Conservation (phyloP, 2,329 filamentous ascomycete genomes). For the Cercospora zeina region DNA sequence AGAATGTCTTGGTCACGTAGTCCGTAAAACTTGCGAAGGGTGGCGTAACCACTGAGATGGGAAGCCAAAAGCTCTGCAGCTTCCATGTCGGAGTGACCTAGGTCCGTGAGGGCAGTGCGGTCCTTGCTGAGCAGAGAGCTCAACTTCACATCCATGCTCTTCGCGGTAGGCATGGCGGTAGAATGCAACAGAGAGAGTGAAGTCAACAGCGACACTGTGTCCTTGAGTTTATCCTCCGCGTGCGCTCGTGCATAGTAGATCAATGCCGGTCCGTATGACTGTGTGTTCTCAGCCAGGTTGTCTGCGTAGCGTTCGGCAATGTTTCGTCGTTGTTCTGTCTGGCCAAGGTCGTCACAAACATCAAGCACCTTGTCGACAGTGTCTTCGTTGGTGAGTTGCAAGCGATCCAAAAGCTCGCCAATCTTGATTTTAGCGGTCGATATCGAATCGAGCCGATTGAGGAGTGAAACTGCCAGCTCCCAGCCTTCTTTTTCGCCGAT, state of each 20-base stretch:
- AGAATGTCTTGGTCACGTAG: slow-evolving; percentile 69
- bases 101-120: slow-evolving; percentile 67
- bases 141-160: slow-evolving; percentile 72
- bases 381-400: slow-evolving; percentile 68
- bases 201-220: slow-evolving; percentile 82
- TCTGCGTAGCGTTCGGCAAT: slow-evolving; percentile 88
- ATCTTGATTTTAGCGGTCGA: slow-evolving; percentile 72
- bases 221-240: slow-evolving; percentile 72
- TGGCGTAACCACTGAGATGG: slow-evolving; percentile 88
- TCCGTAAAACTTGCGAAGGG: slow-evolving; percentile 84
- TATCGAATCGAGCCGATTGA: slow-evolving; percentile 76
- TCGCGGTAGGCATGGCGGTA: slow-evolving; percentile 69
- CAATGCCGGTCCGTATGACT: slow-evolving; percentile 73
- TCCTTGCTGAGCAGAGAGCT: slow-evolving; percentile 69
- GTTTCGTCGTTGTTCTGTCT: slow-evolving; percentile 74
- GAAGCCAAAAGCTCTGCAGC: slow-evolving; percentile 81
- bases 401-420: slow-evolving; percentile 67
- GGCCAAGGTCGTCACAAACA: slow-evolving; percentile 73
- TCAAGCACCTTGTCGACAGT: slow-evolving; percentile 80
- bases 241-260: slow-evolving; percentile 91
- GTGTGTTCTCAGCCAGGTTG: slow-evolving; percentile 67
- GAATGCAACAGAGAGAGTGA: slow-evolving; percentile 86
- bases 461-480: slow-evolving; percentile 81
- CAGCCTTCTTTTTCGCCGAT: slow-evolving; percentile 63
- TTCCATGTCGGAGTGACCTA: slow-evolving; percentile 73